phyloP scores from a whole-genome alignment of 2,329 filamentous ascomycete genomes.

The Fusarium zealandicum region DNA sequence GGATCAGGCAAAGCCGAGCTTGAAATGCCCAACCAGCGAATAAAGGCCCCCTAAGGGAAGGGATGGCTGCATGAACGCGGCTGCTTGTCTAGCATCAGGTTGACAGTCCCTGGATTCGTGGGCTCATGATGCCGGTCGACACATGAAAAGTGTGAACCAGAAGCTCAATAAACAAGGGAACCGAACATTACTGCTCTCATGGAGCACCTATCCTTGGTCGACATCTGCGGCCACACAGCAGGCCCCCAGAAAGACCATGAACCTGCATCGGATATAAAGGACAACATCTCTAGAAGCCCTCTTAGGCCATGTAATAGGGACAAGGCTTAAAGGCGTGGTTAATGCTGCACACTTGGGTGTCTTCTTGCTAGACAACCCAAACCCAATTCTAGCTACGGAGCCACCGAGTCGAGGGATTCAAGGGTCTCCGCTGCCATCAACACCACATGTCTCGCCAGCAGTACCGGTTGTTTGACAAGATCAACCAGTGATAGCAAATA shows the following conservation, averaged over 20 bases:
- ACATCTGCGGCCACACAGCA: too few relatives aligned
- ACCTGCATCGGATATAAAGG: too few relatives aligned
- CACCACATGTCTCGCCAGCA: conserved; percentile 11
- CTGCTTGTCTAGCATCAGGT: conserved; percentile 7
- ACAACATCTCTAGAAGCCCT: too few relatives aligned
- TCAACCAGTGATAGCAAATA: neutral
- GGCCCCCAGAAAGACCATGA: too few relatives aligned
- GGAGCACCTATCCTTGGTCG: too few relatives aligned
- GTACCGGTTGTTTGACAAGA: neutral
- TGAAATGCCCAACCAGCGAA: neutral
- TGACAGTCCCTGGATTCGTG: neutral
- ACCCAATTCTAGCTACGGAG: neutral
- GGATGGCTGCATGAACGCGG: conserved; percentile 6
- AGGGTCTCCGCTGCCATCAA: neutral
- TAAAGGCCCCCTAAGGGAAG: neutral
- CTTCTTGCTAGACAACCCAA: neutral
- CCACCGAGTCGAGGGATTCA: conserved; percentile 1
- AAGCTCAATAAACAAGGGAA: neutral
- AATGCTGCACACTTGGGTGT: neutral
- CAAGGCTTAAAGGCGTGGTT: neutral
- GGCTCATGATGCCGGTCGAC: neutral
- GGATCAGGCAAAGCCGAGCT: neutral
- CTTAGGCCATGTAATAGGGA: too few relatives aligned
- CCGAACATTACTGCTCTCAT: neutral
- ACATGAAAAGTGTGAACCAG: neutral